Evolutionary conservation across 2,329 filamentous ascomycete species (phyloP).

Genomic region (Pseudogymnoascus sp.): DNA sequence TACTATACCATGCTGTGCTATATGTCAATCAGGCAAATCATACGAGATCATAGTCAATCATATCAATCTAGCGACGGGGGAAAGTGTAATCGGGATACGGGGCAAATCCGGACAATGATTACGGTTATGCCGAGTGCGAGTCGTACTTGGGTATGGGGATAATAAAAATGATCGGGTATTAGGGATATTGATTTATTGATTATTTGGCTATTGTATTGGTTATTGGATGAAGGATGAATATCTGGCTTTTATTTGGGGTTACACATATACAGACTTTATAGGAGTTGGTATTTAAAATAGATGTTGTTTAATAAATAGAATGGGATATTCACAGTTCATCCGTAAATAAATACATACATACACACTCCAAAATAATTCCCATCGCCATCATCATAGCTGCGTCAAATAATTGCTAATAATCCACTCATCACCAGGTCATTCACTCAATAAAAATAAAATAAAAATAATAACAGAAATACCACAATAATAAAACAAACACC

Average conservation of each 20-base stretch:
- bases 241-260: background rate
- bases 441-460: background rate
- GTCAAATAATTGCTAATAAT: background rate
- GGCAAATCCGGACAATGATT: no score
- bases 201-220: background rate
- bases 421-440: background rate
- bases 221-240: background rate
- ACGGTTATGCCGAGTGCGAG: no score
- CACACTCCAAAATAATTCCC: background rate
- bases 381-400: background rate
- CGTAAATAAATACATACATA: background rate
- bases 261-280: background rate
- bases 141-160: no score
- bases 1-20: no score
- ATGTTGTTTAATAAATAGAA: background rate
- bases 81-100: no score
- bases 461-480: background rate
- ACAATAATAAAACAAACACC: background rate
- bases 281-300: background rate
- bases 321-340: background rate
- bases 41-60: no score
- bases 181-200: background rate
- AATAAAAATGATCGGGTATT: background rate
- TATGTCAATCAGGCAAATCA: no score
- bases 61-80: no score